Evolutionary conservation across 2,329 filamentous ascomycete species (phyloP).

Genomic region (Colletotrichum liaoningense): DNA sequence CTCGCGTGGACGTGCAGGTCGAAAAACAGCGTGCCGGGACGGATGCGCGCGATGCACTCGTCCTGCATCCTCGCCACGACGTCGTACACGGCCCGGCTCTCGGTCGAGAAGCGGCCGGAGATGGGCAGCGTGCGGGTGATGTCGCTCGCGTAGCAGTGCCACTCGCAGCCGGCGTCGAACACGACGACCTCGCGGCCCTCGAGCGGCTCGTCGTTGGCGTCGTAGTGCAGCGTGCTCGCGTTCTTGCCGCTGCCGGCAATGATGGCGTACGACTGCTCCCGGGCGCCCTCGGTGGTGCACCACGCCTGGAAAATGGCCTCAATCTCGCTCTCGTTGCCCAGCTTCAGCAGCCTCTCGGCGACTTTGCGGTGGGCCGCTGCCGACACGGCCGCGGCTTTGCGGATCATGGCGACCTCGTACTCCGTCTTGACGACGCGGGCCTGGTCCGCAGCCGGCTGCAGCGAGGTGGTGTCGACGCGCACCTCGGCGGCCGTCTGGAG

Average conservation of each 20-base stretch:
- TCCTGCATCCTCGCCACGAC: slow-evolving; percentile 86
- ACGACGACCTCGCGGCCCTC: slow-evolving; percentile 78
- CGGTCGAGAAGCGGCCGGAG: slow-evolving; percentile 72
- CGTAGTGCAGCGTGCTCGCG: slow-evolving; percentile 88
- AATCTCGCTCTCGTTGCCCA: slow-evolving; percentile 84
- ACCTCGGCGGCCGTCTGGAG: slow-evolving; percentile 42
- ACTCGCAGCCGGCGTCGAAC: slow-evolving; percentile 90
- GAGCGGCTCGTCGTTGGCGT: slow-evolving; percentile 80
- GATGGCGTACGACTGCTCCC: slow-evolving; percentile 85
- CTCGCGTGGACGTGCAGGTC: slow-evolving; percentile 80
- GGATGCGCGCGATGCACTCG: slow-evolving; percentile 75
- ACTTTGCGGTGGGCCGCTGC: slow-evolving; percentile 81
- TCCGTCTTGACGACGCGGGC: slow-evolving; percentile 85
- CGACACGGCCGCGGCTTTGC: slow-evolving; percentile 83
- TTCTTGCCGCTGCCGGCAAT: slow-evolving; percentile 89
- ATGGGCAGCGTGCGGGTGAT: slow-evolving; percentile 91
- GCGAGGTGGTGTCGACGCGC: slow-evolving; percentile 59
- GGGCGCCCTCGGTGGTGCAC: slow-evolving; percentile 79
- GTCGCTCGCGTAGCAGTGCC: slow-evolving; percentile 86
- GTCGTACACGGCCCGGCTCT: slow-evolving; percentile 79
- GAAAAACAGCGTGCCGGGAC: slow-evolving; percentile 77
- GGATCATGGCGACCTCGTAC: slow-evolving; percentile 87
- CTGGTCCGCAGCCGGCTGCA: slow-evolving; percentile 81
- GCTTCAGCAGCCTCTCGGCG: slow-evolving; percentile 69
- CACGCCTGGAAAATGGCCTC: slow-evolving; percentile 81